Conservation (phyloP, 108 stramenopile genomes). For the Skeletonema tropicum region DNA sequence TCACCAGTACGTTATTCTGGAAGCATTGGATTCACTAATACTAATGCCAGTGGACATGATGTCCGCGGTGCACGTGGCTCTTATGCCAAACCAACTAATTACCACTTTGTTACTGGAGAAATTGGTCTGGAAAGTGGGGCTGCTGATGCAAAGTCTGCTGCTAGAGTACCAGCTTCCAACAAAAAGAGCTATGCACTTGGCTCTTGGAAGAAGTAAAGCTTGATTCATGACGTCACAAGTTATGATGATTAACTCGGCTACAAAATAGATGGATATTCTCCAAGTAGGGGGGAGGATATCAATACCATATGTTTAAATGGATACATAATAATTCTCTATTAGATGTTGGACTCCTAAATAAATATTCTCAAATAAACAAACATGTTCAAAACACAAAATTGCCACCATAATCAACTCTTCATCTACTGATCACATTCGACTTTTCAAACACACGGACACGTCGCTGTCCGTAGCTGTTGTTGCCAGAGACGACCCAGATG, state of each 20-base stretch:
- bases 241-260: too few species aligned
- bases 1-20: neutral
- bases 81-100: neutral
- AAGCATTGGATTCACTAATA: neutral
- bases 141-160: neutral
- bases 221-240: neutral
- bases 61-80: neutral
- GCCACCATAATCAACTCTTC: too few species aligned
- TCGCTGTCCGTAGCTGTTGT: neutral
- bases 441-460: neutral
- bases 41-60: neutral
- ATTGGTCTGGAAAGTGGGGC: neutral
- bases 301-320: neutral
- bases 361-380: neutral
- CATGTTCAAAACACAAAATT: neutral
- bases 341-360: neutral
- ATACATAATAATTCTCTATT: neutral
- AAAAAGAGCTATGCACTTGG: conserved; percentile 27
- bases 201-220: conserved; percentile 25
- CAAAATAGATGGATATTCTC: too few species aligned
- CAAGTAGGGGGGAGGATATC: too few species aligned
- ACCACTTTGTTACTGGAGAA: conserved; percentile 1
- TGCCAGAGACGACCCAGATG: neutral
- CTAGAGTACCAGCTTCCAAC: neutral
- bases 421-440: too few species aligned